phyloP scores from a whole-genome alignment of 257 asterid species.

The Capsicum baccatum region DNA sequence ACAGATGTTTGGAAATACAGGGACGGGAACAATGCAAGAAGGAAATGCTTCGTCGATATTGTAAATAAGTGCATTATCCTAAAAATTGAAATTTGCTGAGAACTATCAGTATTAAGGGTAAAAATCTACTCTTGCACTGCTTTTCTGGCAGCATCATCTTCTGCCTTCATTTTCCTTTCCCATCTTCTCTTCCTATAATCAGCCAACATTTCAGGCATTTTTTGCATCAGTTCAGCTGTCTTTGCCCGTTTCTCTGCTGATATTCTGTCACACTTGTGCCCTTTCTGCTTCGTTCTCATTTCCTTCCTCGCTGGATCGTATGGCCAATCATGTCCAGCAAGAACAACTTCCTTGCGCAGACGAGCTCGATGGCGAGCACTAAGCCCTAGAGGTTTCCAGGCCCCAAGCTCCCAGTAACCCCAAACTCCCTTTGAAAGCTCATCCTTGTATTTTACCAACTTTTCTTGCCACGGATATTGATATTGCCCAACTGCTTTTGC shows the following conservation, averaged over 20 bases:
- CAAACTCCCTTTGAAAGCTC: constrained; percentile 94
- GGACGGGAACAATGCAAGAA: not conserved
- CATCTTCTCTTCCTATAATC: constrained; percentile 82
- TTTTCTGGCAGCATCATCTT: constrained; percentile 81
- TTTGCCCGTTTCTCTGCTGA: constrained; percentile 87
- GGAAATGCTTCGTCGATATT: not conserved
- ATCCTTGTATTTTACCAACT: constrained; percentile 68
- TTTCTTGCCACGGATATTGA: constrained; percentile 62
- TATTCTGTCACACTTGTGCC: constrained; percentile 81
- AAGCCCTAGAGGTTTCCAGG: constrained; percentile 83
- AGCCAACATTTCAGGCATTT: constrained; percentile 56
- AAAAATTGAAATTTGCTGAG: too few relatives aligned
- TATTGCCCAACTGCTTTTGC: not conserved
- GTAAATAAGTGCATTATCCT: not conserved
- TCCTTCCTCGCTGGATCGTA: constrained; percentile 86
- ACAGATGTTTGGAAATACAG: not conserved
- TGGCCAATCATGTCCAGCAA: constrained; percentile 85
- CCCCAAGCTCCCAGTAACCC: constrained; percentile 99
- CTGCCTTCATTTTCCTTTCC: constrained; percentile 91
- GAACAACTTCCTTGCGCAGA: constrained; percentile 82
- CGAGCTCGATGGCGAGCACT: constrained; percentile 81
- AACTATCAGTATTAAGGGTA: not conserved
- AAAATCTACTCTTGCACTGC: constrained; percentile 60
- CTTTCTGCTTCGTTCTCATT: constrained; percentile 82
- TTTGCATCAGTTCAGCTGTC: constrained; percentile 60